These are phyloP conservation scores for Coffea humblotiana DNA, from an alignment of 305 asterid species.

Conservation along the genomic window DNA sequence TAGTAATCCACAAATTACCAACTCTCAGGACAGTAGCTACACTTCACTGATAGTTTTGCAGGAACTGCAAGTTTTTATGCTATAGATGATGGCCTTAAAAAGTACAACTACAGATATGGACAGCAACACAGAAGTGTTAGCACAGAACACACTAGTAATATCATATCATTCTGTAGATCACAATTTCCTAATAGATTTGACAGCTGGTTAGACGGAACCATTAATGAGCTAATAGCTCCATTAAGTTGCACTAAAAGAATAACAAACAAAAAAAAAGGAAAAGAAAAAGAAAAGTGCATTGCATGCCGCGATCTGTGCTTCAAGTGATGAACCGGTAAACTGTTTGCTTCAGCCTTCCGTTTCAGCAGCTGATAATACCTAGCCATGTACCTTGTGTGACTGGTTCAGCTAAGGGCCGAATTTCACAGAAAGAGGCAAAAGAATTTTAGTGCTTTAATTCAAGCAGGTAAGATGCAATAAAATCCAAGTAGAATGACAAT, in stretches of 20 bases:
- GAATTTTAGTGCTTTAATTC: neutral
- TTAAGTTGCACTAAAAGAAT: no score
- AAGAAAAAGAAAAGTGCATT: no score
- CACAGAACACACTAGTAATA: neutral
- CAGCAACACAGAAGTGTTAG: neutral
- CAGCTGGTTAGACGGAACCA: neutral
- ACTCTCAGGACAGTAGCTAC: neutral
- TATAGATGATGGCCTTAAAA: neutral
- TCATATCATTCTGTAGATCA: neutral
- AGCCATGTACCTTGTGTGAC: neutral
- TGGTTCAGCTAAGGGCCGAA: neutral
- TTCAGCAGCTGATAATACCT: neutral
- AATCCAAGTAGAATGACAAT: neutral
- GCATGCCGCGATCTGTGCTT: neutral
- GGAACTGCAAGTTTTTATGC: neutral
- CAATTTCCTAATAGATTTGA: neutral
- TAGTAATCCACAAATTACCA: neutral
- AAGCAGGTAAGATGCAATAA: no score
- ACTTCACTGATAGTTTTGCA: neutral
- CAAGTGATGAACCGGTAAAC: neutral
- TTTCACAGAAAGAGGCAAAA: neutral
- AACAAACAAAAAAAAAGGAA: no score
- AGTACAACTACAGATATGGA: neutral
- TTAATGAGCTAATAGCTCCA: neutral
- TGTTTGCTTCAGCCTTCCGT: neutral